Base-by-base conservation (phyloP, 257 asterid species). In the Nicotiana knightiana region DNA sequence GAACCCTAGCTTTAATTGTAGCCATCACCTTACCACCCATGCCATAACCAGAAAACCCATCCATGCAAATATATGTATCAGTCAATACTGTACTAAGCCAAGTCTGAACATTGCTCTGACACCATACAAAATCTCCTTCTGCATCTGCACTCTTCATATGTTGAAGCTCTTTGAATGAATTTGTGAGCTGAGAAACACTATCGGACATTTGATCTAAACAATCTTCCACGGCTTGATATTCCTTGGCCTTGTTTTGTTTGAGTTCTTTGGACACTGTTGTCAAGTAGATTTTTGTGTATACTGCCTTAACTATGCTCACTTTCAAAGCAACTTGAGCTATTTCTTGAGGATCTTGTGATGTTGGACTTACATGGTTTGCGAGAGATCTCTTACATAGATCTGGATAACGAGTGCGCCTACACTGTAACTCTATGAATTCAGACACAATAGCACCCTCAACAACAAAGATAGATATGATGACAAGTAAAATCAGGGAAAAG, bases 71-170 rank as follows among this genome's bases (percentile, higher is more conserved):
- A 66, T 84, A 86, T 7, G 92, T 90, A 70, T 92, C 93, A 0
- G 92, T 89, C 3, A 86, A 80, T 0, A 92, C 94, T 2, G 93
- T 84, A 66, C 93, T 92, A 84, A 91, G 73, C 97, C 97, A 92
- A 3, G 91, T 86, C 15, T 84, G 43, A 0, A 92, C 89, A 70
- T 90, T 92, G 85, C 88, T 92, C 3, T 88, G 89, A 66, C 90
- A 93, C 97, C 97, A 92, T 8, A 79, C 81, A 67, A 91, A 90
- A 9, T 89, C 84, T 0, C 58, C 76, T 32, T 76, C 91, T 1
- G 46, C 81, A 9, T 83, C 87, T 0, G 81, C 24, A 53, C 85
- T 89, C 83, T 84, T 83, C 35, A 92, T 90, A 13, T 65, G 83
- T 6, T 85, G 87, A 3, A 89, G 62, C 86, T 91, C 97, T 18